Percentiles rank a stretch among this genome's conserved stretches.
Evolutionary conservation across 176 grass and related monocot genomes (phyloP).

Genomic region (Elaeis guineensis): DNA sequence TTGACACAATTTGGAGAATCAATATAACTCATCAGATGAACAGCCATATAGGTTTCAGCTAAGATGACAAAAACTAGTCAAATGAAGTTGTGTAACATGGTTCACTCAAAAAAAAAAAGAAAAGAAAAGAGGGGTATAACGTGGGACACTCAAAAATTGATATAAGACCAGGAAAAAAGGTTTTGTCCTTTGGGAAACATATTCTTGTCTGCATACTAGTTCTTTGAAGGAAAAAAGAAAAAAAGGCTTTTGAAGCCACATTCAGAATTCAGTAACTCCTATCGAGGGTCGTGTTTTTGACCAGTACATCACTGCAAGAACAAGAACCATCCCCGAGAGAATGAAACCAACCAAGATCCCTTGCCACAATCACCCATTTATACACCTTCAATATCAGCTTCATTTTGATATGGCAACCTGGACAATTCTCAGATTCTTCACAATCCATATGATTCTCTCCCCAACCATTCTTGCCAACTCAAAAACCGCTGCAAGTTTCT

Average conservation of each 20-base stretch:
- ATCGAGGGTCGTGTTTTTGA: not conserved
- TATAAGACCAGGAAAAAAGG: no score
- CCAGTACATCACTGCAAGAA: conserved; percentile 22
- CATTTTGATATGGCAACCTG: conserved; percentile 16
- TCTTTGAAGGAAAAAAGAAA: no score
- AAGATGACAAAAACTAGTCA: no score
- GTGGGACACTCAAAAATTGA: no score
- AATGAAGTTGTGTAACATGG: no score
- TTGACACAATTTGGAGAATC: no score
- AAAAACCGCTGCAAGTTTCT: conserved; percentile 24
- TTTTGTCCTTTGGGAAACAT: no score
- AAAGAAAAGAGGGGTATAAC: no score
- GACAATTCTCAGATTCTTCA: conserved; percentile 21
- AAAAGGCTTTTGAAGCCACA: not conserved
- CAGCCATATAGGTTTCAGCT: no score
- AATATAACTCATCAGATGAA: no score
- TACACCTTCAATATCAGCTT: conserved; percentile 24
- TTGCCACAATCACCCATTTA: conserved; percentile 10
- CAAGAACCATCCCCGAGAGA: conserved; percentile 4
- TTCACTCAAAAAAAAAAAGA: no score
- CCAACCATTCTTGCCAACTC: not conserved
- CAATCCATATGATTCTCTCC: conserved; percentile 11
- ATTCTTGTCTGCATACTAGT: no score
- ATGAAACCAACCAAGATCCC: conserved; percentile 22
- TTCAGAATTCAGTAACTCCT: not conserved